A percentile compares a stretch with the other conserved stretches of the same genome.
Conservation (phyloP, 768 basidiomycete genomes). For the Dentipellis sp. region DNA sequence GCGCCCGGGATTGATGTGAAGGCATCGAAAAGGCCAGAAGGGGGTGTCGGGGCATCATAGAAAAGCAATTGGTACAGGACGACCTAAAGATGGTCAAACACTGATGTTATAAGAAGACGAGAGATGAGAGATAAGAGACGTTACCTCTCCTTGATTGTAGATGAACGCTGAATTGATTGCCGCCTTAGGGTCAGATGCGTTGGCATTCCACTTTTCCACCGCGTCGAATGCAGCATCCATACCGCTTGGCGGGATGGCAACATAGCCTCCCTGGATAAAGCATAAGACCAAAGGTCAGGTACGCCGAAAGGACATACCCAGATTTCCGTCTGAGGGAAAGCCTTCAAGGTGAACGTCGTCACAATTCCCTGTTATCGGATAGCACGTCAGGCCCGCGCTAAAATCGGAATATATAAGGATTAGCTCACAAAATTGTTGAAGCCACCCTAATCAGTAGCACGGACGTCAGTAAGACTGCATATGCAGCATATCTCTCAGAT, state of each 20-base stretch:
- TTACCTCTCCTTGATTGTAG: not conserved
- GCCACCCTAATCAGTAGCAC: conserved; percentile 32
- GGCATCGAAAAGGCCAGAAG: conserved; percentile 40
- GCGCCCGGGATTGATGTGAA: conserved; percentile 36
- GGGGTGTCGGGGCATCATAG: conserved; percentile 46
- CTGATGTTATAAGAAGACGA: not conserved
- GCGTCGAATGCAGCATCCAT: not conserved
- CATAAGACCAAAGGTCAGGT: not conserved
- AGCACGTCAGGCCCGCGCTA: too few relatives aligned
- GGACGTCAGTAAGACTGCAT: too few relatives aligned
- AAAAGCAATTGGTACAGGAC: conserved; percentile 37
- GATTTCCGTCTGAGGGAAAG: conserved; percentile 40
- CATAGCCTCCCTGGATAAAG: not conserved
- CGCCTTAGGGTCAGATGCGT: not conserved
- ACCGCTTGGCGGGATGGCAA: not conserved
- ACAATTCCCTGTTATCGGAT: conserved; percentile 36
- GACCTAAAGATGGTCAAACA: not conserved
- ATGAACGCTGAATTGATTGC: not conserved
- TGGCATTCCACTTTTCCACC: not conserved
- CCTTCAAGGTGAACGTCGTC: conserved; percentile 43
- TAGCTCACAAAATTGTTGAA: conserved; percentile 40
- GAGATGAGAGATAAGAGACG: not conserved
- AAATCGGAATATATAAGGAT: too few relatives aligned
- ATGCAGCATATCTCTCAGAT: too few relatives aligned
- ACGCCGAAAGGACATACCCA: conserved; percentile 31